These are phyloP conservation scores for Murraya paniculata DNA, from an alignment of 345 rosid genomes.

Conservation along the genomic window DNA sequence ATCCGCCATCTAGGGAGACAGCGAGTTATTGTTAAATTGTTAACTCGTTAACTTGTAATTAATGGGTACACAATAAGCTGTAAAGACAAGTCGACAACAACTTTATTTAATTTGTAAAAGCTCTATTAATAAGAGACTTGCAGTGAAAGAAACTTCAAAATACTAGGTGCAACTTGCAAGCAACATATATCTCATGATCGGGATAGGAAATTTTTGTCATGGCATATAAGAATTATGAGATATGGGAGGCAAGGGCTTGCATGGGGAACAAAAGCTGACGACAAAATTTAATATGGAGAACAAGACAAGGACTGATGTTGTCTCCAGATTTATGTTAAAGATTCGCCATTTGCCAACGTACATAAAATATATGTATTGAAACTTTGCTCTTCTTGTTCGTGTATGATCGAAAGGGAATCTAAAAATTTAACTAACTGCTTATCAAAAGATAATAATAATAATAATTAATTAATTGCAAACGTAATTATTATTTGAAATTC, in stretches of 20 bases:
- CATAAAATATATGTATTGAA: neutral
- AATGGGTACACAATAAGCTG: no score
- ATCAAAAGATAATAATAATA: no score
- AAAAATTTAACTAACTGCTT: neutral
- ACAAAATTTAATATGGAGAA: neutral
- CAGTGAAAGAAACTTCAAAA: neutral
- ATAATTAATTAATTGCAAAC: no score
- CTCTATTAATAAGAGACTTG: no score
- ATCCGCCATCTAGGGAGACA: no score
- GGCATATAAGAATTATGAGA: neutral
- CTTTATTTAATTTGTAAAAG: no score
- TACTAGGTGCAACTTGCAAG: no score
- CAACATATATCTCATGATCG: neutral
- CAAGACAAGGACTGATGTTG: neutral
- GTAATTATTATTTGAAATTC: no score
- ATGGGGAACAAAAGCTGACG: constrained; percentile 7
- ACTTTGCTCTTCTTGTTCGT: neutral
- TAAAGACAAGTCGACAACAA: no score
- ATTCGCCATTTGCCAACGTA: neutral
- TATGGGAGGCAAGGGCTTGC: neutral
- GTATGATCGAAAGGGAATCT: no score
- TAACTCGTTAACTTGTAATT: no score
- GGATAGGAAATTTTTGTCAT: neutral
- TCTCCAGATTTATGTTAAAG: neutral
- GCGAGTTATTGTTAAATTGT: no score